Percentiles rank a stretch among this genome's conserved stretches.
Evolutionary conservation across 306 rosid genomes (phyloP).

Genomic region (Oxytropis ochrocephala): DNA sequence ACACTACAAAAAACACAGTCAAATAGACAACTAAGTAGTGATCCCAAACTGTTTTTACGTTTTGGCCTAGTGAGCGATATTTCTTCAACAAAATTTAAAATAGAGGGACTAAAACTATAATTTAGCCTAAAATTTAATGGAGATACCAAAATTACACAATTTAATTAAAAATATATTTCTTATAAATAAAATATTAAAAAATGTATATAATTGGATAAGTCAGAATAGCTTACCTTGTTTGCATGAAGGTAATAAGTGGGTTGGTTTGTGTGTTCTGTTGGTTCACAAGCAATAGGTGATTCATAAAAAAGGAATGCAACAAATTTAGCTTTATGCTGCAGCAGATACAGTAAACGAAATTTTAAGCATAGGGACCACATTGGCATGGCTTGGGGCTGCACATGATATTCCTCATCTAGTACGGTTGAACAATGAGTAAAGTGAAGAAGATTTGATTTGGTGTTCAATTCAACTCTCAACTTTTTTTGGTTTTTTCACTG

Average conservation of each 20-base stretch:
- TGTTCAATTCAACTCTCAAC: background rate
- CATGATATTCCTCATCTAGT: conserved; percentile 20
- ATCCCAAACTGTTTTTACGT: too few species aligned
- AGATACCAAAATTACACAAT: too few species aligned
- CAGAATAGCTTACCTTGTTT: background rate
- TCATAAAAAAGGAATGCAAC: background rate
- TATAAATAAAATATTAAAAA: too few species aligned
- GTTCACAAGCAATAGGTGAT: conserved; percentile 29
- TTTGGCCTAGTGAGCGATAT: too few species aligned
- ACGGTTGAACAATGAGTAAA: conserved; percentile 26
- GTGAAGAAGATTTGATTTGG: background rate
- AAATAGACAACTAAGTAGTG: too few species aligned
- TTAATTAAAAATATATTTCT: too few species aligned
- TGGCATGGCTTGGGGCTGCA: conserved; percentile 1
- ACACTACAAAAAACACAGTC: too few species aligned
- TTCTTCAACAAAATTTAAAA: too few species aligned
- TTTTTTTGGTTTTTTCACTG: background rate
- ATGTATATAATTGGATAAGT: background rate
- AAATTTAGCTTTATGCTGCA: conserved; percentile 18
- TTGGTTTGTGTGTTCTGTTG: background rate
- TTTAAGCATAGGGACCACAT: conserved; percentile 25
- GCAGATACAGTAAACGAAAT: background rate
- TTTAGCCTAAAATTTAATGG: too few species aligned
- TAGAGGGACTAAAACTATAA: too few species aligned
- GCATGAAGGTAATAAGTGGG: background rate